phyloP scores from a whole-genome alignment of 2,329 filamentous ascomycete species.

The Claviceps maximensis region DNA sequence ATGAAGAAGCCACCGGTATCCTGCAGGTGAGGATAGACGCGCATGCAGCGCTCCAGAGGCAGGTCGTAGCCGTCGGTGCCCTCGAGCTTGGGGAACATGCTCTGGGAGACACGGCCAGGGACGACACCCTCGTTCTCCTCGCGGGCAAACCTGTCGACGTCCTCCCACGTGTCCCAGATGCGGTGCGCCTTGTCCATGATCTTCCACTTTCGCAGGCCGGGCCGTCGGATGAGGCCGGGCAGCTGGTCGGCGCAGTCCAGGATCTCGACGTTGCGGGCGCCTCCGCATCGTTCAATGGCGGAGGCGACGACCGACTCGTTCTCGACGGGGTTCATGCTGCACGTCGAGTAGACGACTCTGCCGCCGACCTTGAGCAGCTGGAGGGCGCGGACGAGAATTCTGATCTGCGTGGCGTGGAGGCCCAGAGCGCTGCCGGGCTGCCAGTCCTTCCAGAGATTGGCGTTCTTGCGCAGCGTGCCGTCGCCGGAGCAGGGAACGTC shows the following conservation, averaged over 20 bases:
- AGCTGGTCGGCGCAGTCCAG: conserved; percentile 72
- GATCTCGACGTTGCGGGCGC: conserved; percentile 65
- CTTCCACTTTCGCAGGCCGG: conserved; percentile 72
- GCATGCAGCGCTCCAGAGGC: conserved; percentile 79
- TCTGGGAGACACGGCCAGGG: conserved; percentile 59
- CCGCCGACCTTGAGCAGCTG: conserved; percentile 95
- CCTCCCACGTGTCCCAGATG: conserved; percentile 70
- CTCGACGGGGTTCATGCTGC: conserved; percentile 96
- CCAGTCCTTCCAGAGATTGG: conserved; percentile 93
- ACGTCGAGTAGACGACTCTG: conserved; percentile 92
- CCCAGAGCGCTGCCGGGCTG: conserved; percentile 75
- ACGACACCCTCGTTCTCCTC: conserved; percentile 38
- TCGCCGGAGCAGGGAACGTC: conserved; percentile 97
- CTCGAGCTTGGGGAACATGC: conserved; percentile 66
- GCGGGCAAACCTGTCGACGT: conserved; percentile 58
- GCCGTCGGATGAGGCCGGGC: conserved; percentile 59
- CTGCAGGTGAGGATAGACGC: conserved; percentile 88
- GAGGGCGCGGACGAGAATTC: conserved; percentile 81
- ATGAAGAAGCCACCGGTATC: conserved; percentile 98
- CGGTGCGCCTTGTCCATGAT: conserved; percentile 78
- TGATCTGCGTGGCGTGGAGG: conserved; percentile 71
- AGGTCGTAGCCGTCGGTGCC: conserved; percentile 44
- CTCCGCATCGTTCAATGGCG: conserved; percentile 83
- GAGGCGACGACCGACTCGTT: conserved; percentile 86
- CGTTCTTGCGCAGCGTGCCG: conserved; percentile 86